A percentile compares a stretch with the other conserved stretches of the same genome.
Evolutionary conservation across 225 moss, liverwort and hornwort genomes (phyloP).

Genomic region (Bryoerythrophyllum caledonicum): DNA sequence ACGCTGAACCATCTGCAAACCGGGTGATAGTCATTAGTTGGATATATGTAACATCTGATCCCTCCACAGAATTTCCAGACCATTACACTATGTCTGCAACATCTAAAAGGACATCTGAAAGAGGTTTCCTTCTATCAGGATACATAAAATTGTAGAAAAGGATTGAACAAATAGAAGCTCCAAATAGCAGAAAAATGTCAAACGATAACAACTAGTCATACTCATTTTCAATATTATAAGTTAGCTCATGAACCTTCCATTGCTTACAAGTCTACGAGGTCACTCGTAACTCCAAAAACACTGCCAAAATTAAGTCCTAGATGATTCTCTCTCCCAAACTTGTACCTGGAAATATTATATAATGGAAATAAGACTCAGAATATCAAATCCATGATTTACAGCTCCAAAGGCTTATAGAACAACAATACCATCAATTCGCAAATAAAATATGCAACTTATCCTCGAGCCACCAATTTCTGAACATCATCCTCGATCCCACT

Average conservation of each 20-base stretch:
- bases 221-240: too few species aligned
- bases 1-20: conserved; percentile 75
- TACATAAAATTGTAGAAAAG: conserved; percentile 5
- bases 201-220: too few species aligned
- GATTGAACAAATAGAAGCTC: too few species aligned
- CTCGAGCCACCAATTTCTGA: conserved; percentile 80
- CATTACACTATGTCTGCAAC: background rate
- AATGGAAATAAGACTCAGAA: conserved; percentile 14
- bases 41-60: background rate
- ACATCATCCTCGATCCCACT: conserved; percentile 83
- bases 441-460: conserved; percentile 50
- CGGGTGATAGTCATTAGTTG: conserved; percentile 11
- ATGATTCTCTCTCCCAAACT: conserved; percentile 84
- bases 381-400: background rate
- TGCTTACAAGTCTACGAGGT: too few species aligned
- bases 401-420: background rate
- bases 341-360: conserved; percentile 56
- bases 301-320: too few species aligned
- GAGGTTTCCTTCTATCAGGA: background rate
- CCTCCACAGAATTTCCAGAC: conserved; percentile 13
- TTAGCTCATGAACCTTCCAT: too few species aligned
- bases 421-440: background rate
- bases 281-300: too few species aligned
- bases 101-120: background rate
- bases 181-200: too few species aligned